Percentiles rank a stretch among this genome's conserved stretches.
phyloP scores from a whole-genome alignment of 495 filamentous ascomycete species.

The Penicillium antarcticum region DNA sequence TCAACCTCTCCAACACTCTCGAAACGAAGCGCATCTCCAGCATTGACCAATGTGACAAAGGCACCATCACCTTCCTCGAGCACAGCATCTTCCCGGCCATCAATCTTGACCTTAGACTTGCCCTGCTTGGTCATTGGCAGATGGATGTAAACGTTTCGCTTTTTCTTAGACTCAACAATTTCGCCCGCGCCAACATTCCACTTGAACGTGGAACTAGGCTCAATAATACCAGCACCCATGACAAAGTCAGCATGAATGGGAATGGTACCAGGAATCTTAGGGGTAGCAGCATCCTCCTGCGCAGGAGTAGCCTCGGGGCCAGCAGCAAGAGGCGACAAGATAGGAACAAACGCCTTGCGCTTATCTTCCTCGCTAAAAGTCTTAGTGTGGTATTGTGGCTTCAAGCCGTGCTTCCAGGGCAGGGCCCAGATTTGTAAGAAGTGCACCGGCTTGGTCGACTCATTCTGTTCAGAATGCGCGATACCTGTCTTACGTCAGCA shows the following conservation, averaged over 20 bases:
- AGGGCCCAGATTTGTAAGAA: conserved; percentile 82
- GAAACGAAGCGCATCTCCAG: conserved; percentile 56
- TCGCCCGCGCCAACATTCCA: conserved; percentile 57
- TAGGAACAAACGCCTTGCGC: conserved; percentile 60
- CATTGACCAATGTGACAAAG: conserved; percentile 55
- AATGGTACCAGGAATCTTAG: conserved; percentile 59
- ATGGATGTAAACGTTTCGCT: conserved; percentile 73
- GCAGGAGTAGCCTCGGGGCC: conserved; percentile 53
- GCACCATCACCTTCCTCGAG: conserved; percentile 72
- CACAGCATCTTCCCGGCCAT: conserved; percentile 57
- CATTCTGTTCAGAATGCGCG: conserved; percentile 73
- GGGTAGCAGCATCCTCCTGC: conserved; percentile 57
- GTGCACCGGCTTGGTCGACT: conserved; percentile 62
- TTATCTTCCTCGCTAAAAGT: conserved; percentile 68
- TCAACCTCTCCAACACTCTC: conserved; percentile 65
- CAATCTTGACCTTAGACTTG: conserved; percentile 62
- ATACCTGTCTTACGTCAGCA: conserved; percentile 49
- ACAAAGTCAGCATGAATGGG: conserved; percentile 77
- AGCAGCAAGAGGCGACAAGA: conserved; percentile 67
- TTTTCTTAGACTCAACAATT: conserved; percentile 37
- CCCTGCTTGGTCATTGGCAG: conserved; percentile 70
- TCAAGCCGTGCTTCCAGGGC: conserved; percentile 65
- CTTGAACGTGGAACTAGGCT: conserved; percentile 49
- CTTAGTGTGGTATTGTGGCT: conserved; percentile 66
- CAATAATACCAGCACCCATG: conserved; percentile 69